Percentiles rank a stretch among this genome's conserved stretches.
phyloP scores from a whole-genome alignment of 495 filamentous ascomycete genomes.

The Talaromyces stipitatus region DNA sequence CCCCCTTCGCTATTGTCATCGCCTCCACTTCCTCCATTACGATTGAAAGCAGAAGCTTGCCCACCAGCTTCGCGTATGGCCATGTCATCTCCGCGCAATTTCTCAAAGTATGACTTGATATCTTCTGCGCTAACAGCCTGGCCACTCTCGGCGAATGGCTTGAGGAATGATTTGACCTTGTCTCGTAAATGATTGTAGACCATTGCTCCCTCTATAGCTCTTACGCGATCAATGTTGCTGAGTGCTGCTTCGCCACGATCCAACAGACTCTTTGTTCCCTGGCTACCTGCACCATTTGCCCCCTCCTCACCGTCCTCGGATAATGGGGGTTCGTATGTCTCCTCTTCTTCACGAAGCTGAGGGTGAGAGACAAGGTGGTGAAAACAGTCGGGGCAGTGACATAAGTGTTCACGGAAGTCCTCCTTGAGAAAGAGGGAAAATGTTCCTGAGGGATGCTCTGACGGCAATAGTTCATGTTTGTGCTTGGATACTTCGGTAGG shows the following conservation, averaged over 20 bases:
- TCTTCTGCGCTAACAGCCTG: conserved; percentile 83
- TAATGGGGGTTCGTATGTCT: conserved; percentile 81
- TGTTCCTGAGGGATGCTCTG: conserved; percentile 34
- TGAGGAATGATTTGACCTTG: conserved; percentile 83
- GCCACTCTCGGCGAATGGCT: conserved; percentile 87
- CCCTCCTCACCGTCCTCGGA: conserved; percentile 47
- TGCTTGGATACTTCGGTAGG: conserved; percentile 21
- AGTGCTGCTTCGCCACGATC: conserved; percentile 88
- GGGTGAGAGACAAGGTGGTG: conserved; percentile 58
- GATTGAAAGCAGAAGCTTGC: conserved; percentile 19
- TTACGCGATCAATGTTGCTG: conserved; percentile 80
- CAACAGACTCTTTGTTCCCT: conserved; percentile 64
- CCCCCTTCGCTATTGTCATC: conserved; percentile 16
- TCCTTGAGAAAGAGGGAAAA: conserved; percentile 76
- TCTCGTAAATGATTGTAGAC: conserved; percentile 93
- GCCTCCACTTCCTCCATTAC: conserved; percentile 6
- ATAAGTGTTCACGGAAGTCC: conserved; percentile 68
- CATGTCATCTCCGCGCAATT: conserved; percentile 76
- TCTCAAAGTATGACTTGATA: conserved; percentile 93
- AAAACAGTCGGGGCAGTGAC: conserved; percentile 75
- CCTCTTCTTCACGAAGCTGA: conserved; percentile 88
- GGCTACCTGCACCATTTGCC: conserved; percentile 40
- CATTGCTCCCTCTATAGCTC: conserved; percentile 95
- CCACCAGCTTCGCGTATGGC: conserved; percentile 41
- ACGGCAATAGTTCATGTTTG: conserved; percentile 39